These are phyloP conservation scores for Sclerotinia sclerotiorum DNA, from an alignment of 2,329 filamentous ascomycete genomes.

Conservation along the genomic window DNA sequence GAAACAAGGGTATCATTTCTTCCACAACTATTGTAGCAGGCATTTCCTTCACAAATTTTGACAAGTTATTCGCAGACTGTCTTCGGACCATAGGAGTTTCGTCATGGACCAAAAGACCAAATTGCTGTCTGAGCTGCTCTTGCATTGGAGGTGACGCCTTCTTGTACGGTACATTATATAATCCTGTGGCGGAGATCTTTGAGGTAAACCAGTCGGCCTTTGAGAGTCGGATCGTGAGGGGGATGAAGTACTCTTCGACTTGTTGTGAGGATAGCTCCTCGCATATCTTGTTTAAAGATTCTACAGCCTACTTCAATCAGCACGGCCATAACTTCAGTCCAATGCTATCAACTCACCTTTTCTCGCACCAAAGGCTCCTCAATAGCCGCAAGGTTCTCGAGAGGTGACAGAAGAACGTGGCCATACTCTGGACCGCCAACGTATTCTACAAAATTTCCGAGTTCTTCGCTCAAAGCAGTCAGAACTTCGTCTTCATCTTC, in stretches of 20 bases:
- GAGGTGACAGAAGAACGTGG: slow-evolving; percentile 91
- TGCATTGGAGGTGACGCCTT: slow-evolving; percentile 87
- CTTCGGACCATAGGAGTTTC: slow-evolving; percentile 99
- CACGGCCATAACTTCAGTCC: not conserved
- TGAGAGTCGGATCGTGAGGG: slow-evolving; percentile 89
- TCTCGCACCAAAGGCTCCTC: slow-evolving; percentile 97
- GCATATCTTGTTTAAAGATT: slow-evolving; percentile 99
- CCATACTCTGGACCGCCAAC: slow-evolving; percentile 91
- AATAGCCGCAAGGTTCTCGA: slow-evolving; percentile 97
- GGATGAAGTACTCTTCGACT: slow-evolving; percentile 96
- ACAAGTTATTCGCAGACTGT: slow-evolving; percentile 92
- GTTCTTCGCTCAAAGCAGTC: slow-evolving; percentile 93
- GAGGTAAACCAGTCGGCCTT: slow-evolving; percentile 99
- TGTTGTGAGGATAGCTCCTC: slow-evolving; percentile 85
- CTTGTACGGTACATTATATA: slow-evolving; percentile 90
- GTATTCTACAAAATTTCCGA: slow-evolving; percentile 95
- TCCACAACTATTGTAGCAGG: slow-evolving; percentile 86
- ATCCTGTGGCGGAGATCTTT: slow-evolving; percentile 95
- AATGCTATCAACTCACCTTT: slow-evolving; percentile 63
- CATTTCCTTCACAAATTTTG: slow-evolving; percentile 98
- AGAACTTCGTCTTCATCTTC: slow-evolving; percentile 99
- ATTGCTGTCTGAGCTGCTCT: slow-evolving; percentile 88
- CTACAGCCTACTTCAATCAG: slow-evolving; percentile 70
- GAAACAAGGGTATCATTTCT: slow-evolving; percentile 98
- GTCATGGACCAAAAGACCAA: slow-evolving; percentile 90